Percentiles rank a stretch among this genome's conserved stretches.
Conservation (phyloP, 352 stramenopile species). For the Globisporangium parvum region DNA sequence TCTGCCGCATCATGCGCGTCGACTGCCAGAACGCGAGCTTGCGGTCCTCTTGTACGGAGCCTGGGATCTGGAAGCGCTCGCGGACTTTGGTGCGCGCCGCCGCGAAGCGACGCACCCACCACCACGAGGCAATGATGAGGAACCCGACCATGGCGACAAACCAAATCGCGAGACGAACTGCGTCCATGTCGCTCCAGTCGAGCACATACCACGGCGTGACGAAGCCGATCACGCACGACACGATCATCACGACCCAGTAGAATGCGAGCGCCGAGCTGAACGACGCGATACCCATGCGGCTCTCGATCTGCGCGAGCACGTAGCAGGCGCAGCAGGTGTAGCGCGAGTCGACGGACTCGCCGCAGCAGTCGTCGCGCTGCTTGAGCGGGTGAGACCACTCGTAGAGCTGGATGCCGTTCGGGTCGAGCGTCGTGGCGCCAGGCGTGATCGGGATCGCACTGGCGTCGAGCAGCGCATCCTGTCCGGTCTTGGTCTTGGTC, state of each 20-base stretch:
- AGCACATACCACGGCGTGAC: too few relatives aligned
- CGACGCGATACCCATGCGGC: slow-evolving; percentile 20
- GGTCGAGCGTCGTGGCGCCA: too few relatives aligned
- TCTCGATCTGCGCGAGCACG: slow-evolving; percentile 26
- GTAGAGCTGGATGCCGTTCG: neutral
- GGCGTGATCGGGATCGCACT: too few relatives aligned
- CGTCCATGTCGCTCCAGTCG: too few relatives aligned
- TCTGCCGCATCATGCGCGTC: slow-evolving; percentile 26
- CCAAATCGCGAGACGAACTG: neutral
- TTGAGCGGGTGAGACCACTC: neutral
- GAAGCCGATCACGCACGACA: too few relatives aligned
- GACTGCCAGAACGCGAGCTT: slow-evolving; percentile 11
- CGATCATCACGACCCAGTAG: too few relatives aligned
- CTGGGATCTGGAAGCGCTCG: neutral
- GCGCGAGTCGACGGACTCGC: neutral
- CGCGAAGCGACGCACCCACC: neutral
- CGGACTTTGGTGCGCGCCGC: neutral
- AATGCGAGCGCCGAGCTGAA: slow-evolving; percentile 17
- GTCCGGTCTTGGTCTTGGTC: too few relatives aligned
- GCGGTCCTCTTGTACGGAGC: neutral
- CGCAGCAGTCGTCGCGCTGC: neutral
- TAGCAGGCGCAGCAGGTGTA: slow-evolving; percentile 25
- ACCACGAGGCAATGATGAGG: neutral
- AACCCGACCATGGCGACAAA: slow-evolving; percentile 3
- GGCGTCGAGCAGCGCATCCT: too few relatives aligned